Conservation (phyloP, 768 basidiomycete species). For the Collybiopsis luxurians region DNA sequence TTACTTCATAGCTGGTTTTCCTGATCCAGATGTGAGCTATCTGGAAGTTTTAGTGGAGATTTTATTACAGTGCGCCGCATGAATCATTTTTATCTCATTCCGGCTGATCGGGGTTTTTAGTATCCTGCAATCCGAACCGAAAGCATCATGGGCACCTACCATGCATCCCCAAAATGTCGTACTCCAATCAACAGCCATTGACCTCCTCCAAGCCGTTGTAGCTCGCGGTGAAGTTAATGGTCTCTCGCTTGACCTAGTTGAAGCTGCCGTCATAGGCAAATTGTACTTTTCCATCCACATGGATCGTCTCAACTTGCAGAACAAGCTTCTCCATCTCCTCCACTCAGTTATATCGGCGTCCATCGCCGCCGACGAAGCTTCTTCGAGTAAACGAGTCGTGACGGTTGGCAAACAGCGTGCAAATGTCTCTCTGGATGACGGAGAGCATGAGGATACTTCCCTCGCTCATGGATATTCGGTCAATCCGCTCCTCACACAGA, state of each 20-base stretch:
- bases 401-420: conserved; percentile 7
- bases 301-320: conserved; percentile 78
- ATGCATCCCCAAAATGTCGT: conserved; percentile 62
- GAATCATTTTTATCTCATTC: not conserved
- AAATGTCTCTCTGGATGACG: not conserved
- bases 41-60: conserved; percentile 75
- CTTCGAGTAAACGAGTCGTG: conserved; percentile 6
- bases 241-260: conserved; percentile 57
- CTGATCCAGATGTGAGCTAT: conserved; percentile 61
- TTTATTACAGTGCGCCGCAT: conserved; percentile 59
- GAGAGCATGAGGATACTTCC: not conserved
- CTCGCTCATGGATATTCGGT: conserved; percentile 40
- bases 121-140: conserved; percentile 78
- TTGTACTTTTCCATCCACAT: conserved; percentile 73
- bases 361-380: conserved; percentile 30
- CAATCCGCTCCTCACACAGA: conserved; percentile 73
- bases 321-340: conserved; percentile 87
- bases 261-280: conserved; percentile 70
- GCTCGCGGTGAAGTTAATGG: conserved; percentile 78
- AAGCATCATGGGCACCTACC: conserved; percentile 34
- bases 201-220: conserved; percentile 79
- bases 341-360: conserved; percentile 81
- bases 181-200: conserved; percentile 74
- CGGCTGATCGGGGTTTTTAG: conserved; percentile 33
- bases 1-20: conserved; percentile 29